Evolutionary conservation across 1,284 basidiomycete genomes (phyloP), one percentile per base, ranked within the genome.

Genomic region (Wolfiporia cocos): DNA sequence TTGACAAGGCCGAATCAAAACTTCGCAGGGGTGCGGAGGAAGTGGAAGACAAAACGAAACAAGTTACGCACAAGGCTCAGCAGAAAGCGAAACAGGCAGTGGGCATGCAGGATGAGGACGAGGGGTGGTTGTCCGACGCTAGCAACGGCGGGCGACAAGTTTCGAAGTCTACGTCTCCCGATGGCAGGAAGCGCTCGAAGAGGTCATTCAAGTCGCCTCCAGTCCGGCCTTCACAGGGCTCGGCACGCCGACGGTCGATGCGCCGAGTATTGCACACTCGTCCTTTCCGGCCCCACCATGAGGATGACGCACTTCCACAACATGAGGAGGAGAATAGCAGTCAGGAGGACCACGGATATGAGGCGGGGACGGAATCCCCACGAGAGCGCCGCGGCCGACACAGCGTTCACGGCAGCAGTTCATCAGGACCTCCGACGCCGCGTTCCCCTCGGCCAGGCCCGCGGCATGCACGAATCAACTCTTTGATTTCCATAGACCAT

Each of bases 91-190:
- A 33, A 33, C 39, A 31, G 6, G 41, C 38, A 7, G 18, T 42
- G 28, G 35, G 34, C 17, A 34, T 33, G 11, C 33, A 21, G 19
- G 68, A 66, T 7, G 70, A 69, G 11, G 69, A 73, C 1, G 72
- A 69, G 30, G 72, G 64, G 0, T 74, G 72, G 73, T 63, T 67
- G 39, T 74, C 71, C 0, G 71, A 74, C 38, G 57, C 52, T 14
- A 67, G 59, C 42, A 48, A 47, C 21, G 49, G 49, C 34, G 43
- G 54, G 42, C n/a, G n/a, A n/a, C n/a, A n/a, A n/a, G 42, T 44
- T 43, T 31, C 35, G 5, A 39, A 15, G 11, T 46, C 43, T 34
- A 28, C 38, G 7, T 46, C 55, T 5, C 37, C 43, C 19, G 38
- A 38, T 20, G 34, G 20, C 19, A 35, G 48, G 28, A 46, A 49